phyloP scores from a whole-genome alignment of 495 filamentous ascomycete species.

The Penicillium fimorum region DNA sequence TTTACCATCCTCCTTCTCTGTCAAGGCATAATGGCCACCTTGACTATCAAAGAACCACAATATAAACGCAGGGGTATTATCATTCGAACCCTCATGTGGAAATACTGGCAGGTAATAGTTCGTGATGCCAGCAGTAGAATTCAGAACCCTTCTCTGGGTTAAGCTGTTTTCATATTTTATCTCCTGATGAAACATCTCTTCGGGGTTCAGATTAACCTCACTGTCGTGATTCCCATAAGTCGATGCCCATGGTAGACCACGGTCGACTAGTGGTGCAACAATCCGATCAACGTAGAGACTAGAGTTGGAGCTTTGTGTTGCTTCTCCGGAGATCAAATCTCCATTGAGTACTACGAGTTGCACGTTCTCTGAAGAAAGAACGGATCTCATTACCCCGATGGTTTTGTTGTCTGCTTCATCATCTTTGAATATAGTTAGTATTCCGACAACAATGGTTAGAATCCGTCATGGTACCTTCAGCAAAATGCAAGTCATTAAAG shows the following conservation, averaged over 20 bases:
- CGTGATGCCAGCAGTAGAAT: constrained; percentile 48
- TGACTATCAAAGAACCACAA: constrained; percentile 74
- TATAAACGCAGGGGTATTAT: constrained; percentile 41
- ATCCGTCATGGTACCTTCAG: constrained; percentile 49
- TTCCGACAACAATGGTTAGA: neutral
- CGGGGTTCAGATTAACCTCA: constrained; percentile 55
- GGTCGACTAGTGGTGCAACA: constrained; percentile 54
- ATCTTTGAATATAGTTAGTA: constrained; percentile 32
- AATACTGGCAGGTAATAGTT: constrained; percentile 64
- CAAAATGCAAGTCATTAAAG: constrained; percentile 67
- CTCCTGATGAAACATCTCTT: constrained; percentile 54
- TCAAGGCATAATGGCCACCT: constrained; percentile 58
- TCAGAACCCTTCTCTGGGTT: constrained; percentile 48
- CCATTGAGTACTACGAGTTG: constrained; percentile 68
- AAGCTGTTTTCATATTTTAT: constrained; percentile 46
- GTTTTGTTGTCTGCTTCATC: constrained; percentile 59
- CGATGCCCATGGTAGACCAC: constrained; percentile 58
- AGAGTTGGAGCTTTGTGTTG: constrained; percentile 54
- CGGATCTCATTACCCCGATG: constrained; percentile 53
- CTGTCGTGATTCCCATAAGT: constrained; percentile 74
- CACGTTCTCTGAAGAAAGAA: constrained; percentile 53
- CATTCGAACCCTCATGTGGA: constrained; percentile 26
- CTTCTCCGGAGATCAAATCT: constrained; percentile 69
- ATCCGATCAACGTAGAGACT: constrained; percentile 60
- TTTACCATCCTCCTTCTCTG: constrained; percentile 30